A percentile compares a stretch with the other conserved stretches of the same genome.
These are phyloP conservation scores for Rhizopogon vulgaris DNA, from an alignment of 768 basidiomycete genomes.

Conservation along the genomic window DNA sequence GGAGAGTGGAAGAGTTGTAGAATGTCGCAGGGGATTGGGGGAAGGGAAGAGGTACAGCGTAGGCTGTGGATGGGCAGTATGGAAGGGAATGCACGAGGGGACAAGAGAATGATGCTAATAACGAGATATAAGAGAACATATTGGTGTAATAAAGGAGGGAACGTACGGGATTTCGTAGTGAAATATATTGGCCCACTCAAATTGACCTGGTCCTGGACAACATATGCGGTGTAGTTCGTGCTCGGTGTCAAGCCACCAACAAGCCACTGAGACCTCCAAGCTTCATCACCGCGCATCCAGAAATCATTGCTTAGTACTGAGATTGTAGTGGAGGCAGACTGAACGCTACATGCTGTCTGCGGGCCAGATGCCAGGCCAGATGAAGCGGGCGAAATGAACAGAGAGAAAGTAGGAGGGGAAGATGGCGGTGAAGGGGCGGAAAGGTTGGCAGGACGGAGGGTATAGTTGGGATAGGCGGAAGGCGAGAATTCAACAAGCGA, in stretches of 20 bases:
- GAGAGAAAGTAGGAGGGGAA: conserved; percentile 41
- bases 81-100: conserved; percentile 65
- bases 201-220: conserved; percentile 47
- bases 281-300: conserved; percentile 52
- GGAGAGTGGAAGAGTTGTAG: conserved; percentile 49
- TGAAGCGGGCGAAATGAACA: conserved; percentile 51
- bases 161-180: conserved; percentile 53
- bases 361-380: conserved; percentile 35
- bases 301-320: conserved; percentile 37
- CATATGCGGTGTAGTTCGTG: conserved; percentile 78
- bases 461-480: conserved; percentile 71
- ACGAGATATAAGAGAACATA: background rate
- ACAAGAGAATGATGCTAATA: conserved; percentile 59
- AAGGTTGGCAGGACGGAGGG: conserved; percentile 54
- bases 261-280: conserved; percentile 68
- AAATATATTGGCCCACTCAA: conserved; percentile 69
- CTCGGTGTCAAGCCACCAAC: conserved; percentile 49
- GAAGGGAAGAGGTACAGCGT: conserved; percentile 60
- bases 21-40: conserved; percentile 35
- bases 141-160: background rate
- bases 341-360: conserved; percentile 58
- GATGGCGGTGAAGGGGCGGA: conserved; percentile 37
- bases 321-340: conserved; percentile 30
- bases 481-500: conserved; percentile 18
- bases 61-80: conserved; percentile 67